Percentiles rank a stretch among this genome's conserved stretches.
Conservation (phyloP, 2,329 filamentous ascomycete species). For the Phyllosticta capitalensis region DNA sequence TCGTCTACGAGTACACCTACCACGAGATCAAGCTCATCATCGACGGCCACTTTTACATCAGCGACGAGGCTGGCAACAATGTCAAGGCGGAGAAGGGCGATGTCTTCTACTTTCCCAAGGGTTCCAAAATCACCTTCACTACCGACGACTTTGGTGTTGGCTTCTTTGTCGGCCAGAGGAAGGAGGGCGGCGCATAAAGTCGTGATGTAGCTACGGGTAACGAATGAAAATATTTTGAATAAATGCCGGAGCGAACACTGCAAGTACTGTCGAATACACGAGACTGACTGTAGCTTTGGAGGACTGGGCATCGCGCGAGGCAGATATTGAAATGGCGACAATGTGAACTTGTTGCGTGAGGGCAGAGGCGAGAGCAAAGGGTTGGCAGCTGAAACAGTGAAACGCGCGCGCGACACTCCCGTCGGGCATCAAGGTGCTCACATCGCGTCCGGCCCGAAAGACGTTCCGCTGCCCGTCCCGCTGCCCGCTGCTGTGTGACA, state of each 20-base stretch:
- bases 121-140: conserved; percentile 55
- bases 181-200: conserved; percentile 20
- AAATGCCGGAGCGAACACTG: neutral
- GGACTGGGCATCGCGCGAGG: no score
- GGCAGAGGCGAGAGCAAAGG: no score
- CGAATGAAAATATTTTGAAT: neutral
- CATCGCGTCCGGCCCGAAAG: neutral
- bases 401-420: neutral
- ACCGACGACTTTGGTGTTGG: conserved; percentile 52
- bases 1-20: conserved; percentile 61
- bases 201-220: neutral
- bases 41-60: conserved; percentile 57
- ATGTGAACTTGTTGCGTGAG: no score
- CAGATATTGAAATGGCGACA: no score
- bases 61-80: conserved; percentile 51
- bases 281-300: no score
- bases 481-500: neutral
- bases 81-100: conserved; percentile 53
- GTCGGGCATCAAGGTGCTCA: neutral
- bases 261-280: neutral
- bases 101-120: conserved; percentile 60
- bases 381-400: neutral
- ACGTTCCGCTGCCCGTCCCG: neutral
- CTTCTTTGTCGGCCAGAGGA: conserved; percentile 42
- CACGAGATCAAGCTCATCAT: conserved; percentile 68